Evolutionary conservation across 176 grass and related monocot genomes (phyloP).

Genomic region (Typha latifolia): DNA sequence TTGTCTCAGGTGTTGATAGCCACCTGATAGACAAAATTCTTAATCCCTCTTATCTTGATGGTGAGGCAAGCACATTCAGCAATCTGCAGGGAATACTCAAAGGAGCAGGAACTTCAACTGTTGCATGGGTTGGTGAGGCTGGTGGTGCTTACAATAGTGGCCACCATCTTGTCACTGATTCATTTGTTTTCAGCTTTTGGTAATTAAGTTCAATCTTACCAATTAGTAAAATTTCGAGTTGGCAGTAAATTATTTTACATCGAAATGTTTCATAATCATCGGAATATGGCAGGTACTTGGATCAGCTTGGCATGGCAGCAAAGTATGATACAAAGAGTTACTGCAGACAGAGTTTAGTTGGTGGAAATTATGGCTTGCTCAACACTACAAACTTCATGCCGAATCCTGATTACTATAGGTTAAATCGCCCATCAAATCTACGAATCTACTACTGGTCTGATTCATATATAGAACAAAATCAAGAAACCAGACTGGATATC

Average conservation of each 20-base stretch:
- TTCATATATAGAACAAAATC: not conserved
- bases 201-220: conserved; percentile 10
- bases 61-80: conserved; percentile 41
- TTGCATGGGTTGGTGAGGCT: conserved; percentile 78
- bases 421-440: too few species aligned
- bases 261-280: not conserved
- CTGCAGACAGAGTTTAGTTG: conserved; percentile 61
- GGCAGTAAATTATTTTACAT: not conserved
- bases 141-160: conserved; percentile 97
- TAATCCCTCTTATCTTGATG: conserved; percentile 49
- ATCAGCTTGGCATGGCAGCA: conserved; percentile 70
- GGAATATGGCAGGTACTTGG: conserved; percentile 52
- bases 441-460: not conserved
- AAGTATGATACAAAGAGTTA: conserved; percentile 72
- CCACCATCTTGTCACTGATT: conserved; percentile 73
- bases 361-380: conserved; percentile 71
- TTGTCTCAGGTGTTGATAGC: conserved; percentile 50
- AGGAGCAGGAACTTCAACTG: conserved; percentile 32
- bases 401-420: conserved; percentile 92
- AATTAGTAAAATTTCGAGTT: not conserved
- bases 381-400: conserved; percentile 78
- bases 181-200: conserved; percentile 97
- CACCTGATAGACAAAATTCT: conserved; percentile 74
- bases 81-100: conserved; percentile 46
- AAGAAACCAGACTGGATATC: not conserved